Base-by-base conservation (phyloP, 1,139 yeast species). In the Blastobotrys persicus region DNA sequence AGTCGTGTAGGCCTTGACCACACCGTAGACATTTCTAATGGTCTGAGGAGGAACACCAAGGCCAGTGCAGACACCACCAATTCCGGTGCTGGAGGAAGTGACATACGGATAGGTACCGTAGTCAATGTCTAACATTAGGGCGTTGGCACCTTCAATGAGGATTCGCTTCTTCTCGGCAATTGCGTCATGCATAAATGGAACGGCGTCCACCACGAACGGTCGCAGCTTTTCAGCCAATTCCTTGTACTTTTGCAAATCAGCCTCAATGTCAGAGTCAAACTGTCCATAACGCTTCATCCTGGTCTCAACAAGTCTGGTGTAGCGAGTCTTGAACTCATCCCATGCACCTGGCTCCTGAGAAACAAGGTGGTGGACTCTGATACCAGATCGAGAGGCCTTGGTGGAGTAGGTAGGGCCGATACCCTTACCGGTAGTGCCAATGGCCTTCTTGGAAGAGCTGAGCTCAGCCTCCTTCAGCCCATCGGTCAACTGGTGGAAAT, bases 351-450 rank as follows among this genome's bases (percentile, higher is more conserved):
- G 89, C 66, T 86, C 91, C 61, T 87, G 85, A 58, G 88, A 83
- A 38, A 89, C 95, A 64, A 92, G 79, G 73, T 92, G 98, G 73
- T 92, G 98, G 52, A 92, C 95, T 72, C 99, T 81, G 61, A 92
- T 76, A 66, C 99, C 99, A 31, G 97, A 88, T 72, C 99, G 83
- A 16, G 96, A 85, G 49, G 96, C 96, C 75, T 92, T 92, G 60
- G 98, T 89, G 41, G 97, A 85, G 70, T 92, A 92, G 42, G 98
- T 85, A 61, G 99, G 99, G 51, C 99, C 99, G 65, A 92, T 92
- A 72, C 99, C 99, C 70, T 94, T 92, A 66, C 98, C 97, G 45
- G 99, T 92, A 57, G 99, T 92, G 61, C 99, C 99, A 64, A 92
- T 92, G 42, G 95, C 83, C 73, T 88, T 89, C 68, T 88, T 88